Base-by-base conservation (phyloP, 306 rosid genomes). In the Delonix regia region DNA sequence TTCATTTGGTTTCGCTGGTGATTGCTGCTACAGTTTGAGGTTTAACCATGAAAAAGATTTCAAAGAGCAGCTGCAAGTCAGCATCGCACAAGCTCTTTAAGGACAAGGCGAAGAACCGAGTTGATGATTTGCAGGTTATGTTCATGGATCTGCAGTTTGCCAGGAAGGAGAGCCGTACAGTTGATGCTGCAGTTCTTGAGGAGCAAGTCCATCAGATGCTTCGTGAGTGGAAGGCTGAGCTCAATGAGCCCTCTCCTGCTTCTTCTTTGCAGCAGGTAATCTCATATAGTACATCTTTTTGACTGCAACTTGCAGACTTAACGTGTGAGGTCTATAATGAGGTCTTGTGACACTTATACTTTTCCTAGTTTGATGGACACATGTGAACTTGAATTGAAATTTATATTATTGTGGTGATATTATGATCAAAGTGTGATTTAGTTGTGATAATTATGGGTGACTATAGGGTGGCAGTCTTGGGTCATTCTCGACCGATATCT, bases 161-260 rank as follows among this genome's bases (percentile, higher is more conserved):
- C 4, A 92, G 97, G 87, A 92, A 90, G 87, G 97, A 90, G 79
- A 92, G 96, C 80, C 97, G 96, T 61, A 64, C 90, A 0, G 78
- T 80, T n/a, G 92, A 92, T 80, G 89, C 74, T 44, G 69, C 93
- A 9, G 86, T 92, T 24, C 91, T 92, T 2, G 97, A 92, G 85
- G 97, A 92, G 74, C 97, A 92, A 86, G 92, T 92, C 62, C 92
- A 90, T 83, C 96, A 90, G 89, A 92, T 92, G 97, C 97, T 92
- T 66, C 96, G 96, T 6, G 97, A 92, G 76, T 92, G 97, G 97
- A 92, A 92, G 78, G 81, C 94, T 1, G 97, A 92, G 86, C 97
- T 92, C 75, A 92, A 89, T 57, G 96, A 92, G 80, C 90, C 97
- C 45, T 87, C 97, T 70, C 90, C 94, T 1, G 89, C 97, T 72